Base-by-base conservation (phyloP, 106 monocot species). In the Ottelia alismoides region DNA sequence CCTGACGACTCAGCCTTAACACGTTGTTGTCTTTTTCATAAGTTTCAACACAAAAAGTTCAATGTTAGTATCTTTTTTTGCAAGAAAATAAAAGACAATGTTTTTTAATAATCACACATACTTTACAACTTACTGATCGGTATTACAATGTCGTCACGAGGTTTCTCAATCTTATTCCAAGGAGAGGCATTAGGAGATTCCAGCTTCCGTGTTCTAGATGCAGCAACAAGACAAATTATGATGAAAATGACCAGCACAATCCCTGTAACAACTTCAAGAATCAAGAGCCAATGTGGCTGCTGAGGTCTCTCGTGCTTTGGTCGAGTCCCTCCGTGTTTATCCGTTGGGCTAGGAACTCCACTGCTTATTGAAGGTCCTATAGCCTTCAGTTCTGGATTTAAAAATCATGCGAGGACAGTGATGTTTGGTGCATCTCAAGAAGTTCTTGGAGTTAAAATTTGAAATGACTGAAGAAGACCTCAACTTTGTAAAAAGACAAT, bases 241-340 rank as follows among this genome's bases (percentile, higher is more conserved):
- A 89, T n/a, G 54, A 79, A 74, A 40, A 70, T 35, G 29, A 65
- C n/a, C 12, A 79, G 9, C 4, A 76, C 25, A 31, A 18, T 57
- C 50, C 79, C 96, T 1, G 76, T 74, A 43, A 69, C 49, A 27
- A 96, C 70, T 72, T 89, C 96, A 26, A 82, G 60, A 66, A 79
- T 66, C 47, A 96, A 60, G 72, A 89, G 85, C 96, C 96, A 89
- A 25, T 56, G 20, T 31, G 85, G 96, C 52, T 96, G 62, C 31
- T 53, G 48, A 52, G 51, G n/a, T 24, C 56, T 67, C 31, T 65
- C 55, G 46, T 78, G 62, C 25, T 62, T 69, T 3, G 16, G 19
- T 29, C 47, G 40, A n/a, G 24, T 61, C 52, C 23, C n/a, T 46
- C 51, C 12, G 27, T 23, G 20, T 29, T 20, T 22, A 19, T 19